A percentile compares a stretch with the other conserved stretches of the same genome.
Conservation (phyloP, 2,329 filamentous ascomycete genomes). For the Blumeria graminis region DNA sequence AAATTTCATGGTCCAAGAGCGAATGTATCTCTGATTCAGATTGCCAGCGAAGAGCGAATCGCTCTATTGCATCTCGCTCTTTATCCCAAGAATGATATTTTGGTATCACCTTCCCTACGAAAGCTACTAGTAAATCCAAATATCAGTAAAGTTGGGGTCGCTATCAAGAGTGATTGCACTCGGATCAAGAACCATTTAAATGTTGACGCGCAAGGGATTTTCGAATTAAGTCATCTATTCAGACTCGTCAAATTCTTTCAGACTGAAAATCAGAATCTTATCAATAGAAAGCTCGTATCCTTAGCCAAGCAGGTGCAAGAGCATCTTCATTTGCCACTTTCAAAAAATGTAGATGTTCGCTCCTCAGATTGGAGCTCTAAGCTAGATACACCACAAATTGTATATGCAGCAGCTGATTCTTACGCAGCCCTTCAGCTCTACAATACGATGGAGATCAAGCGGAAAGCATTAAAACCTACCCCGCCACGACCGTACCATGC, state of each 20-base stretch:
- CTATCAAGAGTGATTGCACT: conserved; percentile 45
- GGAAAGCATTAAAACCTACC: conserved; percentile 38
- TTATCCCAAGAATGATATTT: conserved; percentile 22
- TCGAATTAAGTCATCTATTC: conserved; percentile 68
- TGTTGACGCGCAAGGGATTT: conserved; percentile 38
- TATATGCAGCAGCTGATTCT: conserved; percentile 59
- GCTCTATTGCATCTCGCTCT: conserved; percentile 60
- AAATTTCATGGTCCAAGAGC: conserved; percentile 27
- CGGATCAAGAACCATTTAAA: conserved; percentile 41
- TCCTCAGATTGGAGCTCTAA: conserved; percentile 47
- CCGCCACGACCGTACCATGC: conserved; percentile 47
- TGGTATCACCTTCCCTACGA: conserved; percentile 48
- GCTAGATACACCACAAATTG: conserved; percentile 38
- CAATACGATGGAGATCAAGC: conserved; percentile 42
- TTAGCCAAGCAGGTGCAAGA: conserved; percentile 48
- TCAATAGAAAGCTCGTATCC: conserved; percentile 42
- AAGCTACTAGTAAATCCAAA: conserved; percentile 44
- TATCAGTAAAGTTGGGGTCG: conserved; percentile 55
- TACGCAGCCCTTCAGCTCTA: conserved; percentile 60
- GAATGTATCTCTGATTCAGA: conserved; percentile 61
- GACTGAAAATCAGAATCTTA: conserved; percentile 22
- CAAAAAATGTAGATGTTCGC: conserved; percentile 45
- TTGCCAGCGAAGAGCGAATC: conserved; percentile 54
- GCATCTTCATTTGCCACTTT: conserved; percentile 47
- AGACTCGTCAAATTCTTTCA: conserved; percentile 46